These are phyloP conservation scores for Maudiozyma turicensis DNA, from an alignment of 805 yeast genomes.

Conservation along the genomic window DNA sequence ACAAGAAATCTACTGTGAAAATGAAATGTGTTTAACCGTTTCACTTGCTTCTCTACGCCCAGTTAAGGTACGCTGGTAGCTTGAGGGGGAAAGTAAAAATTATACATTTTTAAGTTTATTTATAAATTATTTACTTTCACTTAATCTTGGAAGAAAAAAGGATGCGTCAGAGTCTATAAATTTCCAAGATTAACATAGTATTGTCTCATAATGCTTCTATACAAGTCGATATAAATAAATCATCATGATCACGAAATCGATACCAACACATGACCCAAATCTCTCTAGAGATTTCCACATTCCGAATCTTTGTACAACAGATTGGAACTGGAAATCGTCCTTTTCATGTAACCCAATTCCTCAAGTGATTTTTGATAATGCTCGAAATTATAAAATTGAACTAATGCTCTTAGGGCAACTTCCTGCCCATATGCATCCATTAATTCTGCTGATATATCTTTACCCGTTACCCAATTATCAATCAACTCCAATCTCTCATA, in stretches of 20 bases:
- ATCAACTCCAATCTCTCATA: conserved; percentile 60
- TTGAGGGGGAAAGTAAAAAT: too few relatives aligned
- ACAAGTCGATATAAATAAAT: too few relatives aligned
- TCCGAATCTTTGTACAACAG: background rate
- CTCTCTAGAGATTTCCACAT: background rate
- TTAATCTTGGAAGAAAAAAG: background rate
- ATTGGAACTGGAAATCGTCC: conserved; percentile 1
- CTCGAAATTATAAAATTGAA: conserved; percentile 65
- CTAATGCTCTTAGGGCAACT: conserved; percentile 65
- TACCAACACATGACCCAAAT: background rate
- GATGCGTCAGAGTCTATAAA: too few relatives aligned
- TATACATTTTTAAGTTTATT: too few relatives aligned
- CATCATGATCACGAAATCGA: too few relatives aligned
- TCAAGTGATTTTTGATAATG: conserved; percentile 45
- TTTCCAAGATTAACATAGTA: too few relatives aligned
- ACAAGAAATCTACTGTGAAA: too few relatives aligned
- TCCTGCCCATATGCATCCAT: conserved; percentile 79
- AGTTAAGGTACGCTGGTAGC: too few relatives aligned
- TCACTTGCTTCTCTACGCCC: too few relatives aligned
- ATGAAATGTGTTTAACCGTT: too few relatives aligned
- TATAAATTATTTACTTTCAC: too few relatives aligned
- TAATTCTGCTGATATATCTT: conserved; percentile 65
- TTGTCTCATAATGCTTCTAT: background rate
- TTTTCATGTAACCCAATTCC: conserved; percentile 40
- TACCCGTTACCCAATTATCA: conserved; percentile 85